A percentile compares a stretch with the other conserved stretches of the same genome.
Evolutionary conservation across 441 rosid genomes (phyloP).

Genomic region (Daphne laureola): DNA sequence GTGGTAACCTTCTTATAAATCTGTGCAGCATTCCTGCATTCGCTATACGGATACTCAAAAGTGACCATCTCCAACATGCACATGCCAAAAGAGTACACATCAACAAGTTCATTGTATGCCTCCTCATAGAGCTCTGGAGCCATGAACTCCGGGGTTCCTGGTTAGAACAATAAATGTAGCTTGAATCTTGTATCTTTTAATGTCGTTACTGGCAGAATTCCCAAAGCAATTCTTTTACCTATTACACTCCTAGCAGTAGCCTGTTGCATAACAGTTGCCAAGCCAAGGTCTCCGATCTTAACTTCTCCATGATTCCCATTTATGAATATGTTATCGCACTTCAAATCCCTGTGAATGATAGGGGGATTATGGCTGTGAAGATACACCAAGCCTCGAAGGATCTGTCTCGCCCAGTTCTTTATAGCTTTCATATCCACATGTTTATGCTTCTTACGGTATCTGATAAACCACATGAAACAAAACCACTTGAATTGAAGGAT

Average conservation of each 20-base stretch:
- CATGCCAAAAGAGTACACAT: slow-evolving; percentile 64
- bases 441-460: slow-evolving; percentile 66
- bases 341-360: slow-evolving; percentile 62
- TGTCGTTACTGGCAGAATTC: neutral
- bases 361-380: slow-evolving; percentile 68
- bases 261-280: slow-evolving; percentile 72
- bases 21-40: slow-evolving; percentile 68
- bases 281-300: slow-evolving; percentile 71
- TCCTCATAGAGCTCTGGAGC: slow-evolving; percentile 76
- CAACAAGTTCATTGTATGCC: slow-evolving; percentile 62
- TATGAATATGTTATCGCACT: slow-evolving; percentile 68
- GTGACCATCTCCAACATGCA: slow-evolving; percentile 71
- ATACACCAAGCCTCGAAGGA: slow-evolving; percentile 47
- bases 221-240: slow-evolving; percentile 27
- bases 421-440: slow-evolving; percentile 63
- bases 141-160: slow-evolving; percentile 75
- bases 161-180: neutral
- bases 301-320: slow-evolving; percentile 75
- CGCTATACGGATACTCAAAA: slow-evolving; percentile 58
- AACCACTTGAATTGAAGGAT: slow-evolving; percentile 10
- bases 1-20: slow-evolving; percentile 63
- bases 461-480: slow-evolving; percentile 24
- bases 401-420: slow-evolving; percentile 71
- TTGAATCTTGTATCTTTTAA: neutral
- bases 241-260: slow-evolving; percentile 66